Evolutionary conservation across 768 basidiomycete genomes (phyloP).

Genomic region (Leccinum ochraceum): DNA sequence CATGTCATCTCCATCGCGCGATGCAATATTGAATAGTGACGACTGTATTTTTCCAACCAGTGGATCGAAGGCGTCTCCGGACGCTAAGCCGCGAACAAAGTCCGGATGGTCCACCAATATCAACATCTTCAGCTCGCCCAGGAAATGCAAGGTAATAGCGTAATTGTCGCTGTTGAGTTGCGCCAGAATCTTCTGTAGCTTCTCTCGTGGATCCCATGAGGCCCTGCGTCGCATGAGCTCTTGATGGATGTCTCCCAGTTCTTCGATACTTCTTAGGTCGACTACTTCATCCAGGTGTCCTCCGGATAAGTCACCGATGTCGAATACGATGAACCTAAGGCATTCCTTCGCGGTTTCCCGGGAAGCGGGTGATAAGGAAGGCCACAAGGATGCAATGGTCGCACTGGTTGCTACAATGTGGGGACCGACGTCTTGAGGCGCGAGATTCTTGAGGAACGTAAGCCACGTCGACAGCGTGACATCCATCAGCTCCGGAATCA

Average conservation of each 20-base stretch:
- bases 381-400: slow-evolving; percentile 79
- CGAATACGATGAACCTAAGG: slow-evolving; percentile 69
- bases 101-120: slow-evolving; percentile 51
- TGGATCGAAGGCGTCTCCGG: slow-evolving; percentile 87
- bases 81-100: slow-evolving; percentile 61
- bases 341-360: slow-evolving; percentile 56
- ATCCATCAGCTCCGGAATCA: slow-evolving; percentile 70
- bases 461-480: slow-evolving; percentile 82
- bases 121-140: slow-evolving; percentile 73
- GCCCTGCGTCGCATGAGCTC: slow-evolving; percentile 48
- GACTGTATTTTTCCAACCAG: slow-evolving; percentile 67
- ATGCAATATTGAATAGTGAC: slow-evolving; percentile 65
- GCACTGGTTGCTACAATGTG: slow-evolving; percentile 89
- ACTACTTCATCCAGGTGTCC: slow-evolving; percentile 74
- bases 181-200: slow-evolving; percentile 67
- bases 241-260: slow-evolving; percentile 48
- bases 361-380: slow-evolving; percentile 52
- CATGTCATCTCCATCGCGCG: slow-evolving; percentile 75
- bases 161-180: slow-evolving; percentile 78
- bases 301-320: slow-evolving; percentile 54
- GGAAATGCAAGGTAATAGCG: slow-evolving; percentile 69
- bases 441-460: slow-evolving; percentile 68
- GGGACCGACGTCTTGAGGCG: slow-evolving; percentile 70
- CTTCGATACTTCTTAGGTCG: slow-evolving; percentile 71
- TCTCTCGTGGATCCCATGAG: slow-evolving; percentile 51